Evolutionary conservation across 106 monocot genomes (phyloP).

Genomic region (Narthecium ossifragum): DNA sequence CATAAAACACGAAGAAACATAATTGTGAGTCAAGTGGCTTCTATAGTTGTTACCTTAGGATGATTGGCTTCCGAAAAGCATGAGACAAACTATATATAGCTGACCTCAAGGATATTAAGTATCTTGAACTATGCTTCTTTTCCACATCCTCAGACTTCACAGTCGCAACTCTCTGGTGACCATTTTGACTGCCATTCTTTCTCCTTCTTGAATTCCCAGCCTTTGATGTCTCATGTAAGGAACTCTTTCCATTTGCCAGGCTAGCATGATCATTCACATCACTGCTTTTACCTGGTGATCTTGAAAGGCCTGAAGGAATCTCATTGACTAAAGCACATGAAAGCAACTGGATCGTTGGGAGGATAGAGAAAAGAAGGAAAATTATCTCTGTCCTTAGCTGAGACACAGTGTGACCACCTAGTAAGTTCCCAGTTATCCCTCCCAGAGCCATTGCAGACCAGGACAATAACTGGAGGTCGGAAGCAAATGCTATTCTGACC

Average conservation of each 20-base stretch:
- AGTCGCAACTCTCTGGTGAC: conserved; percentile 6
- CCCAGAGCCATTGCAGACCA: conserved; percentile 82
- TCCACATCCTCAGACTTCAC: conserved; percentile 16
- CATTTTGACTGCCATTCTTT: conserved; percentile 17
- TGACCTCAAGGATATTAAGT: conserved; percentile 39
- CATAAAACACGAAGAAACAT: not conserved
- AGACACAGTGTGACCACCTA: conserved; percentile 64
- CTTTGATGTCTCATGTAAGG: conserved; percentile 10
- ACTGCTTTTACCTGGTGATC: no score
- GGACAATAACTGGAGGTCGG: conserved; percentile 77
- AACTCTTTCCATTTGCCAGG: conserved; percentile 3
- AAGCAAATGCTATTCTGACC: conserved; percentile 61
- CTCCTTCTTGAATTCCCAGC: conserved; percentile 22
- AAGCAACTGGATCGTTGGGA: conserved; percentile 57
- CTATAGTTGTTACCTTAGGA: conserved; percentile 39
- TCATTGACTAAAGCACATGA: conserved; percentile 57
- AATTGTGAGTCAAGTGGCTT: not conserved
- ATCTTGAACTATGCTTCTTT: conserved; percentile 11
- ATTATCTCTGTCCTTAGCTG: conserved; percentile 39
- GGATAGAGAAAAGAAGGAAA: conserved; percentile 63
- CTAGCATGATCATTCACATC: no score
- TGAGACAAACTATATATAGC: conserved; percentile 33
- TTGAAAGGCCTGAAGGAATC: conserved; percentile 17
- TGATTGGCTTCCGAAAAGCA: conserved; percentile 57
- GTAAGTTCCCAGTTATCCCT: conserved; percentile 74